These are phyloP conservation scores for Colletotrichum sansevieriae DNA, from an alignment of 2,329 filamentous ascomycete species.

Conservation along the genomic window DNA sequence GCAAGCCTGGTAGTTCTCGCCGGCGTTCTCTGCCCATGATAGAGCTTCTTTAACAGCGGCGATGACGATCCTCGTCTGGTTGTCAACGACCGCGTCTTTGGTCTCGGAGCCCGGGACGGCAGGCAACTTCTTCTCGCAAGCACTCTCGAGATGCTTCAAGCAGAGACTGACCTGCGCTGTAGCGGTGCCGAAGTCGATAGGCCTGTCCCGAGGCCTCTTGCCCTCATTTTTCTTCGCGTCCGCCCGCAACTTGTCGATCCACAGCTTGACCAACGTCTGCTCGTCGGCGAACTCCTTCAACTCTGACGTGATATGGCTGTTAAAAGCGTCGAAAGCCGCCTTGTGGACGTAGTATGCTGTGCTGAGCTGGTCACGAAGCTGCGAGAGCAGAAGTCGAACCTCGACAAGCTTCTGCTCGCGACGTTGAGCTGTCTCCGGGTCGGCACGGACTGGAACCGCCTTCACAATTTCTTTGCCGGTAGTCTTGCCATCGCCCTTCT, in stretches of 20 bases:
- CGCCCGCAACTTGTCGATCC: constrained; percentile 24
- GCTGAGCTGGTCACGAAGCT: constrained; percentile 20
- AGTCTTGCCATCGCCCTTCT: background rate
- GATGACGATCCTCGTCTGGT: constrained; percentile 22
- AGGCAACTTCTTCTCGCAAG: background rate
- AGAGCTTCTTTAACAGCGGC: constrained; percentile 23
- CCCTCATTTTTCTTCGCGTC: background rate
- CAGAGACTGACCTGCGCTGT: constrained; percentile 22
- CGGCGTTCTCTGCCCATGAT: constrained; percentile 7
- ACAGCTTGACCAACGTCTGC: constrained; percentile 21
- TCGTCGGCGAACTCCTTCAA: constrained; percentile 13
- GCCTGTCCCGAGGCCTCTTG: background rate
- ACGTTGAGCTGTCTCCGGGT: background rate
- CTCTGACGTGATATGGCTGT: background rate
- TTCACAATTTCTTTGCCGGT: constrained; percentile 5
- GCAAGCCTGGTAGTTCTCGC: constrained; percentile 10
- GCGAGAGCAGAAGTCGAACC: constrained; percentile 20
- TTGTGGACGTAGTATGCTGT: constrained; percentile 27
- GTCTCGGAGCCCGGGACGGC: background rate
- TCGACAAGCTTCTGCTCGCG: constrained; percentile 26
- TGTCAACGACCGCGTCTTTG: background rate
- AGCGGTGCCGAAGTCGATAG: background rate
- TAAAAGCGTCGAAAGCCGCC: constrained; percentile 1
- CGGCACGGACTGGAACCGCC: background rate
- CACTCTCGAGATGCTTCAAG: constrained; percentile 19